Evolutionary conservation across 352 stramenopile genomes (phyloP).

Genomic region (Phytophthora cactorum): DNA sequence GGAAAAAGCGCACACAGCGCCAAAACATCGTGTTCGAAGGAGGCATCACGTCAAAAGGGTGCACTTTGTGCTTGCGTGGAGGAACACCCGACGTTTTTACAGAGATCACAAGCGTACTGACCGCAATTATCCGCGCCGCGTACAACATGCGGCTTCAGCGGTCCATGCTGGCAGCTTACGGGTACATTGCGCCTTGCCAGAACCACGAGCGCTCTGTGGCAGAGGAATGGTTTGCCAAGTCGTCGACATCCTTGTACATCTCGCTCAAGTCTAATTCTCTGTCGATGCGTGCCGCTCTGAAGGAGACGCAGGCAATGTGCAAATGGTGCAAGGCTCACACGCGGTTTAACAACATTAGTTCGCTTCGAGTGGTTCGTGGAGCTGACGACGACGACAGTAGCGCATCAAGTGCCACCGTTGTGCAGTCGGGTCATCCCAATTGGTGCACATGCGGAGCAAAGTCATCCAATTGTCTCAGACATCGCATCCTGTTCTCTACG

Average conservation of each 20-base stretch:
- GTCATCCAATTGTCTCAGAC: conserved; percentile 59
- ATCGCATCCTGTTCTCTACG: conserved; percentile 84
- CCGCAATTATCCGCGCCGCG: conserved; percentile 61
- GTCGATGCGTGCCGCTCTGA: conserved; percentile 81
- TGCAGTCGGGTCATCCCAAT: conserved; percentile 39
- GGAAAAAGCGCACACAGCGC: conserved; percentile 67
- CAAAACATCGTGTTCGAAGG: conserved; percentile 91
- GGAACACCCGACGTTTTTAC: conserved; percentile 66
- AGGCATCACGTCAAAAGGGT: conserved; percentile 71
- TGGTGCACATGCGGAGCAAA: conserved; percentile 72
- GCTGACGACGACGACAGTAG: conserved; percentile 22
- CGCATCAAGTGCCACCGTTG: conserved; percentile 30
- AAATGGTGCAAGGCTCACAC: conserved; percentile 87
- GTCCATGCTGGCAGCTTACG: conserved; percentile 60
- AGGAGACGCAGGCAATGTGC: conserved; percentile 83
- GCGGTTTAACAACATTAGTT: conserved; percentile 87
- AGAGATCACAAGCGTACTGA: conserved; percentile 72
- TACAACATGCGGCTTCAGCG: conserved; percentile 88
- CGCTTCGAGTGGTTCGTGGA: conserved; percentile 54
- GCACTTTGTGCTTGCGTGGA: conserved; percentile 83
- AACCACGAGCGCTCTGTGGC: conserved; percentile 68
- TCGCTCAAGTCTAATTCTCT: conserved; percentile 88
- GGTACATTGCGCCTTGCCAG: conserved; percentile 61
- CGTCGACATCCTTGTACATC: conserved; percentile 83
- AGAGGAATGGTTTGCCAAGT: conserved; percentile 84